A percentile compares a stretch with the other conserved stretches of the same genome.
These are phyloP conservation scores for Elaphomyces granulatus DNA, from an alignment of 495 filamentous ascomycete genomes.

Conservation along the genomic window DNA sequence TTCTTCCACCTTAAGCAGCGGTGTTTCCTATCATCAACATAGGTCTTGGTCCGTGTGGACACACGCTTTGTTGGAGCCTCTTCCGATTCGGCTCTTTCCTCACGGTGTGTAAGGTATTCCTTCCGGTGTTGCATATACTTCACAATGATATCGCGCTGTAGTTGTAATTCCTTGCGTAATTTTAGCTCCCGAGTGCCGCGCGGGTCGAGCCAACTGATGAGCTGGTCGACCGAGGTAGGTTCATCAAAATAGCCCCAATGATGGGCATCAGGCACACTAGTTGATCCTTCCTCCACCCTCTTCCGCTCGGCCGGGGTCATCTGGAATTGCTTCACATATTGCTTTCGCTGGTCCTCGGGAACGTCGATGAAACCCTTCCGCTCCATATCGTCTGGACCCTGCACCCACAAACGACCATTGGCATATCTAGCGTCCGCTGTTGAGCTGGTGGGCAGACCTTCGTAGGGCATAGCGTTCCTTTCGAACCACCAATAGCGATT, in stretches of 20 bases:
- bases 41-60: conserved; percentile 59
- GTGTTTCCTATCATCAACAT: conserved; percentile 45
- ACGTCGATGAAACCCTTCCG: conserved; percentile 72
- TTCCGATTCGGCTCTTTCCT: conserved; percentile 41
- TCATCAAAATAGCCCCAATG: conserved; percentile 91
- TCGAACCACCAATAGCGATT: conserved; percentile 99
- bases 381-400: conserved; percentile 86
- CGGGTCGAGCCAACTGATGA: conserved; percentile 78
- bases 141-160: conserved; percentile 62
- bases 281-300: conserved; percentile 70
- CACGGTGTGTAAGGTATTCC: conserved; percentile 46
- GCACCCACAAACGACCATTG: conserved; percentile 90
- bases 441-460: conserved; percentile 72
- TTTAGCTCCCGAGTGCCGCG: conserved; percentile 72
- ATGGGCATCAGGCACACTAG: conserved; percentile 56
- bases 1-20: conserved; percentile 79
- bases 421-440: conserved; percentile 78
- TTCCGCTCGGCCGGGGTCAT: conserved; percentile 78
- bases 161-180: conserved; percentile 67
- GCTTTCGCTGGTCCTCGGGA: conserved; percentile 47
- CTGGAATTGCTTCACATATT: conserved; percentile 48
- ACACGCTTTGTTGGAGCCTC: conserved; percentile 49
- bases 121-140: conserved; percentile 67
- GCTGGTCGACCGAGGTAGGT: conserved; percentile 54
- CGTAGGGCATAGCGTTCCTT: conserved; percentile 95